A percentile compares a stretch with the other conserved stretches of the same genome.
These are phyloP conservation scores for Calonectria montana DNA, from an alignment of 2,329 filamentous ascomycete species.

Conservation along the genomic window DNA sequence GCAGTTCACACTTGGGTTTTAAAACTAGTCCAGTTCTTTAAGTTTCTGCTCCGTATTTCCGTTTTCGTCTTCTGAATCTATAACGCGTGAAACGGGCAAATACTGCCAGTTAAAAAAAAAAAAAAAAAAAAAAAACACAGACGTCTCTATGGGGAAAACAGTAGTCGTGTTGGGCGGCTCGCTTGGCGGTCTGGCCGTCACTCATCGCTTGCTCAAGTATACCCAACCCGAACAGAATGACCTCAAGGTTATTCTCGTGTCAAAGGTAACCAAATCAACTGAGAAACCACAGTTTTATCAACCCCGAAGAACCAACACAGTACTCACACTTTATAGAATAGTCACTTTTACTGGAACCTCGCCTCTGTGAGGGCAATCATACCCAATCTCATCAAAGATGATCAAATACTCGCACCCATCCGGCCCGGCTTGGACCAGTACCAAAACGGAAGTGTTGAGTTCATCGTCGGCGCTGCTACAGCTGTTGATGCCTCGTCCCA, in stretches of 20 bases:
- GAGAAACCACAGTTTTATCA: background rate
- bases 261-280: conserved; percentile 56
- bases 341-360: conserved; percentile 70
- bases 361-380: conserved; percentile 67
- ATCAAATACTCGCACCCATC: conserved; percentile 63
- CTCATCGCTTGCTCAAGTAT: conserved; percentile 67
- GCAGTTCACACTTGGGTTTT: background rate
- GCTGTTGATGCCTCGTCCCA: conserved; percentile 52
- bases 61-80: background rate
- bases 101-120: background rate
- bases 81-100: background rate
- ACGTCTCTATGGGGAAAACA: conserved; percentile 58
- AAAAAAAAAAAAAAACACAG: background rate
- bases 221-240: conserved; percentile 56
- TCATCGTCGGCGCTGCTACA: conserved; percentile 62
- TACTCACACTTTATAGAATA: conserved; percentile 54
- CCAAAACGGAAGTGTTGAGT: conserved; percentile 59
- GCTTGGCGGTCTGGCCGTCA: conserved; percentile 63
- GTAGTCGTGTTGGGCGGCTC: conserved; percentile 67
- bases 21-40: background rate
- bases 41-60: background rate
- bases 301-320: background rate
- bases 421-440: conserved; percentile 62
- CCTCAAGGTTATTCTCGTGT: conserved; percentile 66
- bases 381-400: conserved; percentile 60